A percentile compares a stretch with the other conserved stretches of the same genome.
Conservation (phyloP, 2,329 filamentous ascomycete species). For the Sclerotinia trifoliorum region DNA sequence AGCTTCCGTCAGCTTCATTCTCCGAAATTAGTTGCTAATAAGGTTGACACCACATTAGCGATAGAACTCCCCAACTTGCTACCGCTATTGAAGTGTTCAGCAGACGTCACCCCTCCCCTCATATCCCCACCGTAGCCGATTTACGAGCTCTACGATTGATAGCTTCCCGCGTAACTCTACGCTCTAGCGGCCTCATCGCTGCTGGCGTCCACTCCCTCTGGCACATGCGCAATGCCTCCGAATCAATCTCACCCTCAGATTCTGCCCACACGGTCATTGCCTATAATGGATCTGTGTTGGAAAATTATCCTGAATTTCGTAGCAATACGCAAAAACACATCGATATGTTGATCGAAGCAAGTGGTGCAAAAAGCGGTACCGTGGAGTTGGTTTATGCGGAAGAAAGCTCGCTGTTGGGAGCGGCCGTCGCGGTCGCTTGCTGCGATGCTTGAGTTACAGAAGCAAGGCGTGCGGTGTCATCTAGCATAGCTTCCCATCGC, state of each 20-base stretch:
- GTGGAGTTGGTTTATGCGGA: constrained; percentile 67
- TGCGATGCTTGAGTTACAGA: constrained; percentile 24
- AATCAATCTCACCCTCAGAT: constrained; percentile 40
- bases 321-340: constrained; percentile 61
- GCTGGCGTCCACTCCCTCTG: constrained; percentile 59
- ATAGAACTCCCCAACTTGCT: constrained; percentile 29
- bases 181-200: constrained; percentile 59
- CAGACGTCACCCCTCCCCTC: constrained; percentile 48
- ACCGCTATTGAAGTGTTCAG: constrained; percentile 50
- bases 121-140: constrained; percentile 48
- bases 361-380: constrained; percentile 43
- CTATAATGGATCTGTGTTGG: constrained; percentile 77
- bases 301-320: constrained; percentile 71
- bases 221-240: constrained; percentile 49
- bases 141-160: constrained; percentile 53
- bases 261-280: constrained; percentile 59
- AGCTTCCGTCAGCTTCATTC: not conserved
- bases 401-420: constrained; percentile 73
- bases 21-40: not conserved
- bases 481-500: not conserved
- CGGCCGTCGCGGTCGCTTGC: constrained; percentile 65
- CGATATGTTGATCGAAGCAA: constrained; percentile 53
- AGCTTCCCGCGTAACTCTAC: constrained; percentile 54
- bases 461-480: not conserved
- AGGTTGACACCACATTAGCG: constrained; percentile 24